Conservation (phyloP, 305 asterid genomes). For the Fraxinus greggii region DNA sequence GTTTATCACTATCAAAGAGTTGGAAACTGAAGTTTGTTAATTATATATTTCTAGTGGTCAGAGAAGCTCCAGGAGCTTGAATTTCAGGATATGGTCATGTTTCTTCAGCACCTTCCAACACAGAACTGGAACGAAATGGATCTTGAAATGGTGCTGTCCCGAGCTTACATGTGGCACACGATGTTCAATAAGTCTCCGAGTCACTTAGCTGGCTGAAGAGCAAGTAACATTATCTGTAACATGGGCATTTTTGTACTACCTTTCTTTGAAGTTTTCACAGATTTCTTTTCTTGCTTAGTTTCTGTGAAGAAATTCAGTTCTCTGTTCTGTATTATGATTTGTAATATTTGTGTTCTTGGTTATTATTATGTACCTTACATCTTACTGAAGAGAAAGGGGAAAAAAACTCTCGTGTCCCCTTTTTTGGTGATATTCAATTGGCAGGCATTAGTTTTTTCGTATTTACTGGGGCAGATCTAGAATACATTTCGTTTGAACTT, state of each 20-base stretch:
- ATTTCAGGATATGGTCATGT: constrained; percentile 98
- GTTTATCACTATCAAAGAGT: background rate
- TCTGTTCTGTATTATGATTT: constrained; percentile 21
- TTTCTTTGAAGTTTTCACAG: constrained; percentile 15
- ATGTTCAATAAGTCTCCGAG: constrained; percentile 92
- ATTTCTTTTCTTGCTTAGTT: constrained; percentile 22
- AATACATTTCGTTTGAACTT: background rate
- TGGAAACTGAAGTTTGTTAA: constrained; percentile 10
- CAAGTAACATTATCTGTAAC: background rate
- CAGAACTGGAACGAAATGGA: constrained; percentile 71
- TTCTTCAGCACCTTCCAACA: constrained; percentile 95
- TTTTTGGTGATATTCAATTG: background rate
- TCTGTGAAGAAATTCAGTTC: background rate
- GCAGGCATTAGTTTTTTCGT: background rate
- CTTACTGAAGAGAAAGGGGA: background rate
- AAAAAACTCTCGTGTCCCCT: background rate
- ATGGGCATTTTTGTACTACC: background rate
- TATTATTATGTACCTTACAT: background rate
- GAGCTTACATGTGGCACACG: constrained; percentile 96
- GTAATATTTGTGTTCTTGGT: constrained; percentile 18
- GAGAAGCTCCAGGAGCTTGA: constrained; percentile 78
- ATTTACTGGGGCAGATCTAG: background rate
- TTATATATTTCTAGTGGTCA: constrained; percentile 63
- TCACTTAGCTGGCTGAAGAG: constrained; percentile 71
- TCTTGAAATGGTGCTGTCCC: constrained; percentile 90